phyloP scores from a whole-genome alignment of 805 yeast genomes.

The Cyberlindnera samutprakarnensis region DNA sequence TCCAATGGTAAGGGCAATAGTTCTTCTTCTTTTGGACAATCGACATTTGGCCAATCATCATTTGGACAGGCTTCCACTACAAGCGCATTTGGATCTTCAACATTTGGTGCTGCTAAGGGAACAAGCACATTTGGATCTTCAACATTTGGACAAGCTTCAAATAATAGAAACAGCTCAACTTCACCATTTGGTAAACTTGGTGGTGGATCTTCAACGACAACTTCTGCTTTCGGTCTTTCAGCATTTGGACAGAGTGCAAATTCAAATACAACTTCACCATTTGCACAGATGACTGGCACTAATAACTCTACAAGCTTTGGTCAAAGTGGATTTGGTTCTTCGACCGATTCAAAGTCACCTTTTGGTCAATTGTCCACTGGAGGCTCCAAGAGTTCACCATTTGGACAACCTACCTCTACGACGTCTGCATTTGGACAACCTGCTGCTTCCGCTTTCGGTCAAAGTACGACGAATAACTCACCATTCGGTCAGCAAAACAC shows the following conservation, averaged over 20 bases:
- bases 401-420: constrained; percentile 4
- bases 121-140: not conserved
- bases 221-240: constrained; percentile 16
- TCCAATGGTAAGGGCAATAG: not conserved
- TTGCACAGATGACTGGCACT: no score
- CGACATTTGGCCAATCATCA: constrained; percentile 6
- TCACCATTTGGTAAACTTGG: constrained; percentile 1
- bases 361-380: constrained; percentile 9
- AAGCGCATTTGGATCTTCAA: constrained; percentile 14
- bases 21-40: not conserved
- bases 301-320: no score
- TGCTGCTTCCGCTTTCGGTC: constrained; percentile 4
- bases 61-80: constrained; percentile 4
- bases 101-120: constrained; percentile 8
- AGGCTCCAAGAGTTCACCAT: not conserved
- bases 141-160: not conserved
- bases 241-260: not conserved
- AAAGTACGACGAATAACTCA: constrained; percentile 1
- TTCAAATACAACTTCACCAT: constrained; percentile 3
- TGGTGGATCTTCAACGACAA: constrained; percentile 2
- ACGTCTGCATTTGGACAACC: constrained; percentile 6
- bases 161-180: not conserved
- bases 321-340: constrained; percentile 1
- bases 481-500: constrained; percentile 5
- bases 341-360: constrained; percentile 11